Conservation (phyloP, 129 eudicot genomes). For the Pseudognaphalium luteoalbum region DNA sequence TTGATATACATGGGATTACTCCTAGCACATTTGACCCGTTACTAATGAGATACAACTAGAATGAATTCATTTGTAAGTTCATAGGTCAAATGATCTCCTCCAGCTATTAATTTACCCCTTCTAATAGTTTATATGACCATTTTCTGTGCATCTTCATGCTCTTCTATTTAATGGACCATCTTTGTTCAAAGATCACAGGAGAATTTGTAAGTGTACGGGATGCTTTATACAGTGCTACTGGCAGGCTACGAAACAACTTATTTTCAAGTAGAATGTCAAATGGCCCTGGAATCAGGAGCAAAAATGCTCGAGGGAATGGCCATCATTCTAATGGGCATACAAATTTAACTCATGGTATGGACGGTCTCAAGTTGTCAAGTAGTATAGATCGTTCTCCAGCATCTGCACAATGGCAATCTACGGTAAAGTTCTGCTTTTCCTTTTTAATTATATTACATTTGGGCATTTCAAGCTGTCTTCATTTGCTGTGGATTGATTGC, state of each 20-base stretch:
- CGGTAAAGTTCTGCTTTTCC: constrained; percentile 35
- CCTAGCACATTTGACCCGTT: not conserved
- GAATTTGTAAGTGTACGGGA: constrained; percentile 59
- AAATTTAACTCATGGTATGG: constrained; percentile 42
- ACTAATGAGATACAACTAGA: not conserved
- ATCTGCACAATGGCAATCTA: constrained; percentile 36
- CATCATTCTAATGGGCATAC: constrained; percentile 30
- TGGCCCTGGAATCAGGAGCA: constrained; percentile 37
- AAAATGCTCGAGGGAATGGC: constrained; percentile 36
- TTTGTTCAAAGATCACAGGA: constrained; percentile 61
- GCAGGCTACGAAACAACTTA: constrained; percentile 58
- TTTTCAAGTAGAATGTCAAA: constrained; percentile 40
- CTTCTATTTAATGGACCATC: not conserved
- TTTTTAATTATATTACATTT: not conserved
- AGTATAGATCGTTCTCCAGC: constrained; percentile 37
- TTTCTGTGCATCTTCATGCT: constrained; percentile 2
- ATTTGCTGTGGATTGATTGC: constrained; percentile 29
- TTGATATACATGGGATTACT: not conserved
- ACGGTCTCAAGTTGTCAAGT: constrained; percentile 46
- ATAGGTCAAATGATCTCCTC: not conserved
- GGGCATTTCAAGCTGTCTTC: not conserved
- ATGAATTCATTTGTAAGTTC: not conserved
- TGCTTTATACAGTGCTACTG: constrained; percentile 61
- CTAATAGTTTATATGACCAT: not conserved
- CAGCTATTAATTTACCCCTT: not conserved